These are phyloP conservation scores for Cyclaneusma minus DNA, from an alignment of 2,329 filamentous ascomycete species.

Conservation along the genomic window DNA sequence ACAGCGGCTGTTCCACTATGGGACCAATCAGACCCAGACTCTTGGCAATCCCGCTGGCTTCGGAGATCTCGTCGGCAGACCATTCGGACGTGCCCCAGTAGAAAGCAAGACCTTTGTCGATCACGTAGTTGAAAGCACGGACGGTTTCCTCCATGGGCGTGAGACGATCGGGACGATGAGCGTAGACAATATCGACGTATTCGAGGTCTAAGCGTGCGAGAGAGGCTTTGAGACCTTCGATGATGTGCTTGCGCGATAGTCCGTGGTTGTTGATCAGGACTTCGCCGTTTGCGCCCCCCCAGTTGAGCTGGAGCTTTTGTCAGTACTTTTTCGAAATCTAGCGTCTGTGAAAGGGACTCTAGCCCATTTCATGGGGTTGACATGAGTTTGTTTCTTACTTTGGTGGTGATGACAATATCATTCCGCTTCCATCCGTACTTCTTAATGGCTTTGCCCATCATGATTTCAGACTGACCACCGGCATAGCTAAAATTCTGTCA, in stretches of 20 bases:
- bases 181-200: conserved; percentile 51
- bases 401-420: conserved; percentile 45
- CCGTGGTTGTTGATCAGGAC: conserved; percentile 34
- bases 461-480: conserved; percentile 30
- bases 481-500: conserved; percentile 33
- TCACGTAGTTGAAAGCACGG: conserved; percentile 30
- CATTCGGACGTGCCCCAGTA: conserved; percentile 51
- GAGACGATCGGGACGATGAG: conserved; percentile 40
- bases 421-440: conserved; percentile 45
- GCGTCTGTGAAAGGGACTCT: too few relatives aligned
- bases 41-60: conserved; percentile 40
- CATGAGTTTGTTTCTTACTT: conserved; percentile 21
- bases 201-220: conserved; percentile 27
- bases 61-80: conserved; percentile 40
- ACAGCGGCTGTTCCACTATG: conserved; percentile 46
- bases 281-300: conserved; percentile 27
- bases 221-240: conserved; percentile 40
- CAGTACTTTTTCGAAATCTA: too few relatives aligned
- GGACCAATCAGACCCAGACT: conserved; percentile 41
- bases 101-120: conserved; percentile 40
- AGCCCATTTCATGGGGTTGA: not conserved
- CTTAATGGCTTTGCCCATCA: conserved; percentile 42
- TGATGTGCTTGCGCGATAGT: conserved; percentile 41
- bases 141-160: conserved; percentile 50
- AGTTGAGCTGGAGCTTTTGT: conserved; percentile 29